A percentile compares a stretch with the other conserved stretches of the same genome.
These are phyloP conservation scores for Lecanicillium sp. DNA, from an alignment of 2,329 filamentous ascomycete genomes.

Conservation along the genomic window DNA sequence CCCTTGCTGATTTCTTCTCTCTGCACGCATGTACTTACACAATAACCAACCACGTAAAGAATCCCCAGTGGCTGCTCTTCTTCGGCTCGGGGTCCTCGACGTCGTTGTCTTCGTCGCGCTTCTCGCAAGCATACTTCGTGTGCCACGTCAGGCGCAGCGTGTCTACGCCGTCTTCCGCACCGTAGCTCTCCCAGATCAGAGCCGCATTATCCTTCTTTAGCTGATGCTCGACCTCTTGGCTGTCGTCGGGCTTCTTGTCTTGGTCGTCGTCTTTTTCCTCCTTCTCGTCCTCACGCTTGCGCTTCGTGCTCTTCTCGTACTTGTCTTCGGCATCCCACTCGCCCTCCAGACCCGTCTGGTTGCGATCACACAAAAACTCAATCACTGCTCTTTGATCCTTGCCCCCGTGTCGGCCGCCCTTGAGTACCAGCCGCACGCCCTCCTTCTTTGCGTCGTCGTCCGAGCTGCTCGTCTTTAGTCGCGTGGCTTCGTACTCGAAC, in stretches of 20 bases:
- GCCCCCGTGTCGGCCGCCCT: slow-evolving; percentile 50
- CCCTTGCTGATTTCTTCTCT: not conserved
- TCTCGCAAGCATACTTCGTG: slow-evolving; percentile 81
- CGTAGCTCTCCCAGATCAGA: slow-evolving; percentile 72
- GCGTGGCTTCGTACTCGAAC: slow-evolving; percentile 60
- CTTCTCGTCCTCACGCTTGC: slow-evolving; percentile 24
- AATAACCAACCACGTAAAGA: slow-evolving; percentile 95
- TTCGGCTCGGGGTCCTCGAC: slow-evolving; percentile 36
- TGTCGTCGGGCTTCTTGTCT: slow-evolving; percentile 35
- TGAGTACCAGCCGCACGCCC: slow-evolving; percentile 64
- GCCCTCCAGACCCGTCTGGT: slow-evolving; percentile 67
- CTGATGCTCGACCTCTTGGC: slow-evolving; percentile 43
- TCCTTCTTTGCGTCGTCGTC: slow-evolving; percentile 61
- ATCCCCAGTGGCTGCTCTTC: slow-evolving; percentile 67
- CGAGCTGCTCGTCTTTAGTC: slow-evolving; percentile 59
- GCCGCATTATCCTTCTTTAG: slow-evolving; percentile 53
- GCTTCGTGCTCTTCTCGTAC: slow-evolving; percentile 37
- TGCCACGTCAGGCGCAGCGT: slow-evolving; percentile 75
- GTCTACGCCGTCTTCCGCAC: slow-evolving; percentile 47
- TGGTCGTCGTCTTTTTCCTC: slow-evolving; percentile 24
- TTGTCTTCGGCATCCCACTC: slow-evolving; percentile 54
- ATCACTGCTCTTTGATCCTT: slow-evolving; percentile 67
- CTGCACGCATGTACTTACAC: slow-evolving; percentile 59
- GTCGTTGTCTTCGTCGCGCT: slow-evolving; percentile 35
- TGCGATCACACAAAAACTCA: slow-evolving; percentile 75